Percentiles rank a stretch among this genome's conserved stretches.
phyloP scores from a whole-genome alignment of 352 stramenopile genomes.

The Phytophthora pini region DNA sequence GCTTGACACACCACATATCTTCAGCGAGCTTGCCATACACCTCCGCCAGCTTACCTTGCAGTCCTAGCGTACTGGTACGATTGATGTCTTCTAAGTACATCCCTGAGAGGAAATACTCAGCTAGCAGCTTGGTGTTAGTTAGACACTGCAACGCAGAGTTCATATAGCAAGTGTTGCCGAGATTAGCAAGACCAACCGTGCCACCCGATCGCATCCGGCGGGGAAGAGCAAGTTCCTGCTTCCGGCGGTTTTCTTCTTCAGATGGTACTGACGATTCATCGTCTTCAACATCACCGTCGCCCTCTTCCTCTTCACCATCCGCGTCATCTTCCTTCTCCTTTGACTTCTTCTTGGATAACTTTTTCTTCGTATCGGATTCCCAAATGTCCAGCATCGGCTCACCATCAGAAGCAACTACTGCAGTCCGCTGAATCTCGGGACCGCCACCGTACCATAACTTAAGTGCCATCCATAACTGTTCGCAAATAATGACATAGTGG shows the following conservation, averaged over 20 bases:
- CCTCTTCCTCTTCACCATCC: constrained; percentile 52
- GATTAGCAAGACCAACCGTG: constrained; percentile 86
- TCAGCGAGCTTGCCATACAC: constrained; percentile 96
- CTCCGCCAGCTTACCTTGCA: constrained; percentile 94
- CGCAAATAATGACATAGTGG: constrained; percentile 88
- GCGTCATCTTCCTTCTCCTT: constrained; percentile 36
- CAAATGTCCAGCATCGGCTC: constrained; percentile 81
- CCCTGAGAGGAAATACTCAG: constrained; percentile 96
- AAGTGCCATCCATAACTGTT: constrained; percentile 90
- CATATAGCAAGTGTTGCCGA: constrained; percentile 97
- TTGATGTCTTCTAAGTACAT: constrained; percentile 96
- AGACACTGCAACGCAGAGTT: constrained; percentile 95
- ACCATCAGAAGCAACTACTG: constrained; percentile 70
- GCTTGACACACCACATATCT: constrained; percentile 96
- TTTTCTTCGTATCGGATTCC: constrained; percentile 71
- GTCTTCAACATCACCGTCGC: constrained; percentile 39
- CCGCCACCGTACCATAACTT: constrained; percentile 94
- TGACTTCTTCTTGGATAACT: constrained; percentile 51
- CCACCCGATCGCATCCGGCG: constrained; percentile 80
- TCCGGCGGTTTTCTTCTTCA: constrained; percentile 63
- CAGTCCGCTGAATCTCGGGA: constrained; percentile 85
- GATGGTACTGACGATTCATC: constrained; percentile 46
- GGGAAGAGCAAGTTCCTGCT: constrained; percentile 65
- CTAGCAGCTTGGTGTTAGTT: constrained; percentile 95
- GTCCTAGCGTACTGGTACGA: constrained; percentile 95